phyloP scores from a whole-genome alignment of 768 basidiomycete species.

The Tricholoma flavovirens region DNA sequence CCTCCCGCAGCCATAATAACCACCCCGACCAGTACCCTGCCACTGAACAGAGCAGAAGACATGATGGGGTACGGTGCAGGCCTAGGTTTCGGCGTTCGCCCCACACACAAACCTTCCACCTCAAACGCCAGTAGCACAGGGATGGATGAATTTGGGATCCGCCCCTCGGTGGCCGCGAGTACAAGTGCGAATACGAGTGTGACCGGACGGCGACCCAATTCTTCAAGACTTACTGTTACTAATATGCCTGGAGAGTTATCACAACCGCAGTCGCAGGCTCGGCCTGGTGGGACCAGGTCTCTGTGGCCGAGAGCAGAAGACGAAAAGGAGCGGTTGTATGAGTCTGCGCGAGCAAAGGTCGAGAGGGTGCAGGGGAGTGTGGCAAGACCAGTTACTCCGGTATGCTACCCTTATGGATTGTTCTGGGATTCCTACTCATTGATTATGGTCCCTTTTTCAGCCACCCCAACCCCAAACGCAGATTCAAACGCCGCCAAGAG shows the following conservation, averaged over 20 bases:
- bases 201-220: slow-evolving; percentile 17
- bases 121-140: slow-evolving; percentile 14
- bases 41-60: slow-evolving; percentile 16
- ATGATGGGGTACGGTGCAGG: slow-evolving; percentile 15
- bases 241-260: slow-evolving; percentile 22
- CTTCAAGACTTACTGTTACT: slow-evolving; percentile 33
- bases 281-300: neutral
- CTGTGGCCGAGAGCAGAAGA: slow-evolving; percentile 53
- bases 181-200: slow-evolving; percentile 4
- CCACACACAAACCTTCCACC: slow-evolving; percentile 15
- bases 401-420: slow-evolving; percentile 10
- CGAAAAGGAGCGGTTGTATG: slow-evolving; percentile 64
- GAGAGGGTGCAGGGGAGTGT: slow-evolving; percentile 45
- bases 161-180: slow-evolving; percentile 7
- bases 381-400: slow-evolving; percentile 26
- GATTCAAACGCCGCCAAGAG: slow-evolving; percentile 12
- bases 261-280: slow-evolving; percentile 18
- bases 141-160: slow-evolving; percentile 9
- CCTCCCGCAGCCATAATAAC: slow-evolving; percentile 4
- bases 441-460: slow-evolving; percentile 8
- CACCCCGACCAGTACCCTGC: neutral
- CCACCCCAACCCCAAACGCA: slow-evolving; percentile 13
- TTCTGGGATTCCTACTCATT: too few relatives aligned
- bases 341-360: slow-evolving; percentile 56
- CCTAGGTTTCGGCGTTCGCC: slow-evolving; percentile 13